Evolutionary conservation across 306 rosid genomes (phyloP), one percentile per base, ranked within the genome.

Genomic region (Glycine tomentella): DNA sequence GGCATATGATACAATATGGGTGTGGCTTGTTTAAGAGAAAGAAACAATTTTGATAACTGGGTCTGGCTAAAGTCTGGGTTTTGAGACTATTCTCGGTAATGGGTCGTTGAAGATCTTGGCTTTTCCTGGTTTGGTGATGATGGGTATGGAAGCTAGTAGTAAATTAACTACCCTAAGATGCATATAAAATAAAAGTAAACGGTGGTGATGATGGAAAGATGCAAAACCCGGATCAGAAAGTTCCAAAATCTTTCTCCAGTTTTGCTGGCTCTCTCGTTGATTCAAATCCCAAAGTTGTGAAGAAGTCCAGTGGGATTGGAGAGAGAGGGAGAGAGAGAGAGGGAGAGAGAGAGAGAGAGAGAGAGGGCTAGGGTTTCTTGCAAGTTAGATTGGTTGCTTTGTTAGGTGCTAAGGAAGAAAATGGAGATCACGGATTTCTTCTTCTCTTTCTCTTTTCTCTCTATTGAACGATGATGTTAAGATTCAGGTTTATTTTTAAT

Each of bases 51-150:
- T 52, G 68, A 56, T 83, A 78, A 46, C 31, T 69, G 73, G 90
- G 81, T 75, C 1, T 31, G 69, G 65, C 53, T 71, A 46, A 80
- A 82, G 76, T 50, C 20, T 33, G 52, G 75, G 45, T 74, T 87
- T 67, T 51, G 58, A 80, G 40, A 73, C 75, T 34, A 58, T 51
- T 76, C 74, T 13, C 46, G 77, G 20, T 57, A 72, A 81, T 65
- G 89, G 88, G 83, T 90, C 79, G 71, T 58, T 51, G 64, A 84
- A 82, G 97, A 93, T 91, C 92, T 93, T 64, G 76, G 74, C 9
- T 67, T 69, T 61, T 67, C 72, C 56, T 55, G 52, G 74, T 52
- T 75, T 65, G 82, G 49, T 67, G 87, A 69, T 52, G 82, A 78
- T 59, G 90, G 9, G 52, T 59, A 76, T 77, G 72, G 79, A 16